Evolutionary conservation across 2,329 filamentous ascomycete species (phyloP), one percentile per base, ranked within the genome.

Genomic region (Xylaria sp.): DNA sequence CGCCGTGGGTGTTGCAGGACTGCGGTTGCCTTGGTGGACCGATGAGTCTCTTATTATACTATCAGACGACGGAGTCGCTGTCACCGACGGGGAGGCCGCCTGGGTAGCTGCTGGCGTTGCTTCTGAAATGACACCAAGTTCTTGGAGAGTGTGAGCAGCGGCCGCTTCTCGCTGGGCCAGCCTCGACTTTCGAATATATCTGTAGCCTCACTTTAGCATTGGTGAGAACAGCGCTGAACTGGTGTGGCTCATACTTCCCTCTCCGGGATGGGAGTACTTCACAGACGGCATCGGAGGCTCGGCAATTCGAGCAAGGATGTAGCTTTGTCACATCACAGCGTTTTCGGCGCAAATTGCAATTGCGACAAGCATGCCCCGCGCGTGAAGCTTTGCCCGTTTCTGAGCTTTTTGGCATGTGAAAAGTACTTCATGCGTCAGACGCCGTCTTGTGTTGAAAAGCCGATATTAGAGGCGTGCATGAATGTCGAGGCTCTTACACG

Each of bases 341-440:
- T 32, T 30, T 28, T n/a, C 48, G 48, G 15, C 48, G 48, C 15
- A 25, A 52, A 52, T 52, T 52, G 28, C 48, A 52, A n/a, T 30
- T 15, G 48, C 48, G 48, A 30, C 48, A 52, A 30, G 48, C 48
- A 52, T 32, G 48, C 25, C 32, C 32, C 15, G 48, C 48, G 48
- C 48, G 48, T 52, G 48, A 52, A 52, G 48, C 25, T 30, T 52
- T 52, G 25, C 25, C 48, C 48, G 48, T 30, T 30, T 32, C 48
- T 52, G 48, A 30, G 48, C 48, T 30, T 52, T 15, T 52, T 52
- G 48, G 48, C 48, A 52, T 52, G 48, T 52, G 48, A 30, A 15
- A 18, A 4, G 28, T n/a, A n/a, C 25, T 52, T 52, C 48, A 52
- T 52, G 48, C 48, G 8, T 10, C 48, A 52, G 48, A 52, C 48